Percentiles rank a stretch among this genome's conserved stretches.
Conservation (phyloP, 371 early-diverging fungal species). For the Dinochytrium kinnereticum region DNA sequence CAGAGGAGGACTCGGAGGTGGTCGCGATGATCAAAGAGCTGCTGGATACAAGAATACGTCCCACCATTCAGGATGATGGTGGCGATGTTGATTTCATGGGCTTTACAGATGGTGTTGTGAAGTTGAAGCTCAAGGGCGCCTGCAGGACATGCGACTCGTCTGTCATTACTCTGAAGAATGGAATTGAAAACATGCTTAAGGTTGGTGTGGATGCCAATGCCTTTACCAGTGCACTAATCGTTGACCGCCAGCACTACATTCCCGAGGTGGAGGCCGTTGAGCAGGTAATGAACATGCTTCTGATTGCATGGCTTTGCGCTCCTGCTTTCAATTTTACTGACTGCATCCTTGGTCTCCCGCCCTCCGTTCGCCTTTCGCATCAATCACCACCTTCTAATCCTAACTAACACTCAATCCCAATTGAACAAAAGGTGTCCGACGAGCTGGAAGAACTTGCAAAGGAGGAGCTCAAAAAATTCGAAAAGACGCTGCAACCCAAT, state of each 20-base stretch:
- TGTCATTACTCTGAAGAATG: conserved; percentile 91
- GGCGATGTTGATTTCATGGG: conserved; percentile 96
- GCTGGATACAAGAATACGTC: conserved; percentile 92
- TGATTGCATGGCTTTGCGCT: no score
- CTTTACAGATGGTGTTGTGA: conserved; percentile 88
- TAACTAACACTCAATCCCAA: no score
- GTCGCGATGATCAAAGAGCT: conserved; percentile 97
- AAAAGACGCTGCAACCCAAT: conserved; percentile 25
- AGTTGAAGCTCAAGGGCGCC: conserved; percentile 91
- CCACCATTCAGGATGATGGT: conserved; percentile 95
- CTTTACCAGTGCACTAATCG: not conserved
- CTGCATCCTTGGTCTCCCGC: no score
- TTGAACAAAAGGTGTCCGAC: conserved; percentile 48
- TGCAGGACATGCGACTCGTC: conserved; percentile 93
- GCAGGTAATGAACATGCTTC: conserved; percentile 63
- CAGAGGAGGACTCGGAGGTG: conserved; percentile 83
- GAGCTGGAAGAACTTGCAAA: conserved; percentile 42
- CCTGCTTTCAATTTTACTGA: no score
- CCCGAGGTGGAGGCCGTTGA: conserved; percentile 95
- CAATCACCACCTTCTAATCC: no score
- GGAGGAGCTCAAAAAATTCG: conserved; percentile 57
- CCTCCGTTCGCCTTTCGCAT: no score
- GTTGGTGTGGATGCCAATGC: conserved; percentile 16
- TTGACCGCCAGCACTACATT: conserved; percentile 81
- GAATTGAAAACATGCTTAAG: conserved; percentile 97